Evolutionary conservation across 768 basidiomycete genomes (phyloP).

Genomic region (Amanita rimosa): DNA sequence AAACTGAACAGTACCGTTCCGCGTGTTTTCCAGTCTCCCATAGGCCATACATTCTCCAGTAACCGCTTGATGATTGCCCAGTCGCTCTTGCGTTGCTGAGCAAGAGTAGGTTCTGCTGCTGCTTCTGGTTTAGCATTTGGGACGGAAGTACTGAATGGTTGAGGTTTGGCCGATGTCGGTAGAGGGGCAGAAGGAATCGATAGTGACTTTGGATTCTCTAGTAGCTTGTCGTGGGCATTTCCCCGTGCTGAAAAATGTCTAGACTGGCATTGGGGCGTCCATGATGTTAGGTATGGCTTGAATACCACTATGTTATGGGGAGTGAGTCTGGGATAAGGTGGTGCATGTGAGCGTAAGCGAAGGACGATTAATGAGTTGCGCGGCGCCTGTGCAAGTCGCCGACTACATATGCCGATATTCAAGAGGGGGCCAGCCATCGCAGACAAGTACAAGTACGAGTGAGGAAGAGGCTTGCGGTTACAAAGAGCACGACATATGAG

Average conservation of each 20-base stretch:
- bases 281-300: neutral
- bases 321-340: neutral
- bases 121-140: neutral
- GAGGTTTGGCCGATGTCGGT: neutral
- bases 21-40: constrained; percentile 72
- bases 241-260: neutral
- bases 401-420: neutral
- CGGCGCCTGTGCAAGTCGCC: neutral
- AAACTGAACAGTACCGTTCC: constrained; percentile 77
- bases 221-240: neutral
- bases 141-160: neutral
- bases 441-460: no score
- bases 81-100: constrained; percentile 61
- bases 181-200: neutral
- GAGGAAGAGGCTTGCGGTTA: neutral
- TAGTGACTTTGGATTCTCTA: neutral
- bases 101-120: constrained; percentile 20
- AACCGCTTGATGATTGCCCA: constrained; percentile 80
- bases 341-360: neutral
- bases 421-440: neutral
- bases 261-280: neutral
- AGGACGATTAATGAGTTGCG: neutral
- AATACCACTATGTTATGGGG: neutral
- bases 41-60: constrained; percentile 90
- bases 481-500: neutral